Conservation (phyloP, 768 basidiomycete species). For the Podaxis sp. region DNA sequence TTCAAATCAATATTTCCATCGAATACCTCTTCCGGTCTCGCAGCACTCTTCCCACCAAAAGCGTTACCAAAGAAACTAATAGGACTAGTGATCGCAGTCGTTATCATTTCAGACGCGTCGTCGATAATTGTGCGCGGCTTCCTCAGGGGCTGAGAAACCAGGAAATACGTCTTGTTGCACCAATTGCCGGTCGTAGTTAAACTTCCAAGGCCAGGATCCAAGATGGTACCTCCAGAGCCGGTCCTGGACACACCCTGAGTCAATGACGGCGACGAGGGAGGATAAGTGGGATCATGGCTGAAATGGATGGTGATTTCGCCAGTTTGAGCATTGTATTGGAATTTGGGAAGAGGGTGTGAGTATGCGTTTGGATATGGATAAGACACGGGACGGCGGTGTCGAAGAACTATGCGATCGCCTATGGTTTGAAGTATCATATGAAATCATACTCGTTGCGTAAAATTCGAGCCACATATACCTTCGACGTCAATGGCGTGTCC, state of each 20-base stretch:
- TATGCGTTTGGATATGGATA: slow-evolving; percentile 77
- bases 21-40: slow-evolving; percentile 69
- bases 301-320: slow-evolving; percentile 65
- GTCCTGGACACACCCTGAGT: not conserved
- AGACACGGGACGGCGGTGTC: slow-evolving; percentile 76
- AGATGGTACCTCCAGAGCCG: not conserved
- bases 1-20: slow-evolving; percentile 66
- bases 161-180: slow-evolving; percentile 58
- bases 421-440: not conserved
- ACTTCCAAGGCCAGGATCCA: too few species aligned
- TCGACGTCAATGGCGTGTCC: slow-evolving; percentile 84
- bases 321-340: slow-evolving; percentile 54
- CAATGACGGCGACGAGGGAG: slow-evolving; percentile 30
- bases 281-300: slow-evolving; percentile 62
- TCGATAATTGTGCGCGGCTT: slow-evolving; percentile 71
- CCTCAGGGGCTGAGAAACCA: slow-evolving; percentile 66
- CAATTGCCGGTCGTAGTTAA: slow-evolving; percentile 42
- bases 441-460: not conserved
- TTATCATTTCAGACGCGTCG: slow-evolving; percentile 66
- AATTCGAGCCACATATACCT: slow-evolving; percentile 43
- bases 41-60: slow-evolving; percentile 25
- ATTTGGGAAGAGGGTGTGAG: slow-evolving; percentile 75
- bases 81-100: slow-evolving; percentile 59
- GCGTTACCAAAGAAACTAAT: slow-evolving; percentile 51
- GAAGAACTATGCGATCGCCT: slow-evolving; percentile 69